Conservation (phyloP, 352 stramenopile genomes). For the Phytopythium oedochilum region DNA sequence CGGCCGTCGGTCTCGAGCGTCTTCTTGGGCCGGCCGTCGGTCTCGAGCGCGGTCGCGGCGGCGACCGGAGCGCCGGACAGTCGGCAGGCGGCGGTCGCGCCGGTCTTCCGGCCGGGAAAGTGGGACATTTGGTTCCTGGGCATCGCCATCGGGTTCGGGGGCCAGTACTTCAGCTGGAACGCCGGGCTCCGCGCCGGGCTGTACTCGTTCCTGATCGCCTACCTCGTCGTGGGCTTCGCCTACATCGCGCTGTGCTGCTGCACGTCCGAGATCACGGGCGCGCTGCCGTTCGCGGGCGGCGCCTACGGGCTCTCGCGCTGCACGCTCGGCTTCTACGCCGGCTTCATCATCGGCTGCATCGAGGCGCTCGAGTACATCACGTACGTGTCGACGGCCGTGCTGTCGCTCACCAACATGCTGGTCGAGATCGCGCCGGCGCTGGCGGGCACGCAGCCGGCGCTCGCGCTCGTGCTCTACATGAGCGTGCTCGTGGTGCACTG, state of each 20-base stretch:
- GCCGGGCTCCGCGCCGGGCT: conserved; percentile 16
- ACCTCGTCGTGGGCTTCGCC: conserved; percentile 16
- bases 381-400: conserved; percentile 19
- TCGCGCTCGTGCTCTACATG: conserved; percentile 21
- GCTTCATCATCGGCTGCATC: conserved; percentile 26
- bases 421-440: conserved; percentile 9
- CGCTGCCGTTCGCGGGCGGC: conserved; percentile 27
- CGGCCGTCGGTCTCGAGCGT: not conserved
- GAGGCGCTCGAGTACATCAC: conserved; percentile 31
- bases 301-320: conserved; percentile 27
- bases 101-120: conserved; percentile 92
- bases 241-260: conserved; percentile 27
- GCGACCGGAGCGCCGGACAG: too few species aligned
- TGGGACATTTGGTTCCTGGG: conserved; percentile 47
- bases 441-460: conserved; percentile 10
- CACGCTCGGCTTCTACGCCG: conserved; percentile 27
- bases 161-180: conserved; percentile 37
- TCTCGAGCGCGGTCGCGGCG: conserved; percentile 93
- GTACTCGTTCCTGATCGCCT: conserved; percentile 16
- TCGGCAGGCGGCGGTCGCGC: conserved; percentile 80
- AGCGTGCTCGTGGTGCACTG: conserved; percentile 16
- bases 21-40: conserved; percentile 73
- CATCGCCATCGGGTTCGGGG: conserved; percentile 25
- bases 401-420: conserved; percentile 21
- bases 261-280: conserved; percentile 23